Base-by-base conservation (phyloP, 2,329 filamentous ascomycete species). In the Hortaea werneckii region DNA sequence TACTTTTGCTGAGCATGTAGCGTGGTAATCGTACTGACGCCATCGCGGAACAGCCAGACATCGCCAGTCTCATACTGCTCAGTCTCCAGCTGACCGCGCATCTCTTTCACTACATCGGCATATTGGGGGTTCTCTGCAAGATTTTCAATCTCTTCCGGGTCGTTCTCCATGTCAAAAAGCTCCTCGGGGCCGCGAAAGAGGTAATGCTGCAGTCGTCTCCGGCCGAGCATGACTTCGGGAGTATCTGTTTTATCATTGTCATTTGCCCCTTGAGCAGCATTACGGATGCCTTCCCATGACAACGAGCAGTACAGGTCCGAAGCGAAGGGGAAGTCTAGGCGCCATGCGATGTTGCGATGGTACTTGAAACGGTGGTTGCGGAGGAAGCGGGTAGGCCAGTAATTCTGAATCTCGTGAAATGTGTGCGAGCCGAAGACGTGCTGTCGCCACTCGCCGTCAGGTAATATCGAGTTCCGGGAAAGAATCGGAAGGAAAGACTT, bases 351-450 rank as follows among this genome's bases (percentile, higher is more conserved):
- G 41, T 75, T 75, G 11, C 73, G 67, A 50, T 75, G 72, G 51
- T 75, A 75, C 53, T 75, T 75, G 62, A 65, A 73, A 5, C 58
- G 56, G 0, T 52, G 54, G 2, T 57, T 65, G n/a, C 72, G 68
- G 32, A 75, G 58, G 50, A 65, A 69, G 9, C 72, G 64, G 1
- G 72, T 76, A 0, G 73, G 72, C 65, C 67, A 76, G 57, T 74
- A 75, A 50, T 74, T 73, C 5, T 64, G 66, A 2, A 71, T 59
- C 48, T 75, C 72, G 45, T 76, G 72, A 53, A 74, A 75, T 1
- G 73, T 75, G 53, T 76, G 72, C 0, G 70, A 74, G 11, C 73
- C 72, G 47, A 70, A 74, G 6, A 75, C 66, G 8, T 67, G 61
- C n/a, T 55, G 51, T 29, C 51, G 46, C 57, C 57, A 59, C 10